These are phyloP conservation scores for Corinectria fuckeliana DNA, from an alignment of 2,329 filamentous ascomycete genomes.

Conservation along the genomic window DNA sequence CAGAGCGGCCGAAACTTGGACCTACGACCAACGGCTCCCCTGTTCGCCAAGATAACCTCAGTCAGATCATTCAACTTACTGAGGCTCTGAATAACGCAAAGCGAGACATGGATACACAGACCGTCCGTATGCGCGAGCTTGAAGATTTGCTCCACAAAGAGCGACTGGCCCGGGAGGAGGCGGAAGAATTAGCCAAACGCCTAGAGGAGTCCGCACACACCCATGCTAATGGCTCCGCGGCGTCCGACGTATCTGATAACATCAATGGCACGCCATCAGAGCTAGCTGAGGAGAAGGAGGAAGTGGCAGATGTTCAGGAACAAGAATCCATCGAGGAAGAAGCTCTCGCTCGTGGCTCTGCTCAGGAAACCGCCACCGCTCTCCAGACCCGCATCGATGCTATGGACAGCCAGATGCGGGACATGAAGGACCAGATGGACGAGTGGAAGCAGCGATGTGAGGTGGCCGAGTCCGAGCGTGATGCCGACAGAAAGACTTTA, in stretches of 20 bases:
- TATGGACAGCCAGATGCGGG: constrained; percentile 81
- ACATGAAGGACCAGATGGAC: constrained; percentile 81
- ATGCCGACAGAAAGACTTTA: constrained; percentile 74
- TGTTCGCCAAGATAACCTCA: constrained; percentile 63
- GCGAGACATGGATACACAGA: constrained; percentile 86
- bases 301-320: constrained; percentile 27
- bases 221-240: constrained; percentile 40
- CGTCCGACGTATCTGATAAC: constrained; percentile 28
- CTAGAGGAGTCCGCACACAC: constrained; percentile 62
- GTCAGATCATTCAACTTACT: constrained; percentile 83
- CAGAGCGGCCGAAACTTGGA: constrained; percentile 72
- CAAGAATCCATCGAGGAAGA: constrained; percentile 44
- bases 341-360: constrained; percentile 47
- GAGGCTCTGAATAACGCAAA: constrained; percentile 85
- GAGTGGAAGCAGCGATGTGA: constrained; percentile 79
- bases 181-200: constrained; percentile 80
- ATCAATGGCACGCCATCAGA: constrained; percentile 17
- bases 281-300: constrained; percentile 26
- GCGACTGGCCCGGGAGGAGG: constrained; percentile 78
- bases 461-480: constrained; percentile 78
- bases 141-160: constrained; percentile 79
- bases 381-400: constrained; percentile 74
- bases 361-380: constrained; percentile 38
- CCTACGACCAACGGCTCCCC: constrained; percentile 63
- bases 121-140: constrained; percentile 77